A percentile compares a stretch with the other conserved stretches of the same genome.
These are phyloP conservation scores for Russula vinacea DNA, from an alignment of 768 basidiomycete genomes.

Conservation along the genomic window DNA sequence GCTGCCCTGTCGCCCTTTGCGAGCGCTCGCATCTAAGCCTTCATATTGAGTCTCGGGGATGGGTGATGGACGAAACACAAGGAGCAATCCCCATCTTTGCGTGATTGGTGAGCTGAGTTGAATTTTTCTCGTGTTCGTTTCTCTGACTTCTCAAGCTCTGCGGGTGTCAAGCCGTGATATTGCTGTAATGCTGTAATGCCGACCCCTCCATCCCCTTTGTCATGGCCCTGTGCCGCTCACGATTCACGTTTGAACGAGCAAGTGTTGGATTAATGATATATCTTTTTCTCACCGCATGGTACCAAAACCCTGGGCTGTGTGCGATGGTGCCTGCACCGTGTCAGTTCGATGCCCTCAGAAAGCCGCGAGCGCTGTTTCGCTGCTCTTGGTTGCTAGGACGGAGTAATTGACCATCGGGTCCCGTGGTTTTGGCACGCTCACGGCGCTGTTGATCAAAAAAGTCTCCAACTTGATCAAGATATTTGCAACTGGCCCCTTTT, in stretches of 20 bases:
- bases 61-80: slow-evolving; percentile 29
- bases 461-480: background rate
- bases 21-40: slow-evolving; percentile 25
- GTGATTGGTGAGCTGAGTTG: slow-evolving; percentile 22
- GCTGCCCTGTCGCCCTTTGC: slow-evolving; percentile 27
- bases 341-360: background rate
- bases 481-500: slow-evolving; percentile 1
- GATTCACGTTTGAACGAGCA: background rate
- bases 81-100: slow-evolving; percentile 28
- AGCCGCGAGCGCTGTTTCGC: background rate
- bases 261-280: slow-evolving; percentile 13
- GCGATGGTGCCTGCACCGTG: background rate
- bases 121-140: background rate
- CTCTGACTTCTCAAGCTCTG: background rate
- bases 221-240: background rate
- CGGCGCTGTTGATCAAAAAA: slow-evolving; percentile 8
- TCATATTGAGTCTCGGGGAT: slow-evolving; percentile 23
- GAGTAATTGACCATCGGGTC: background rate
- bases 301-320: background rate
- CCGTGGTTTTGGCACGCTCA: background rate
- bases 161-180: background rate
- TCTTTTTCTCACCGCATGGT: slow-evolving; percentile 18
- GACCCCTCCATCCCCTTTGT: background rate
- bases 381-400: background rate
- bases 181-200: slow-evolving; percentile 13